Conservation (phyloP, 1,284 basidiomycete genomes). For the Rhodotorula mucilaginosa region DNA sequence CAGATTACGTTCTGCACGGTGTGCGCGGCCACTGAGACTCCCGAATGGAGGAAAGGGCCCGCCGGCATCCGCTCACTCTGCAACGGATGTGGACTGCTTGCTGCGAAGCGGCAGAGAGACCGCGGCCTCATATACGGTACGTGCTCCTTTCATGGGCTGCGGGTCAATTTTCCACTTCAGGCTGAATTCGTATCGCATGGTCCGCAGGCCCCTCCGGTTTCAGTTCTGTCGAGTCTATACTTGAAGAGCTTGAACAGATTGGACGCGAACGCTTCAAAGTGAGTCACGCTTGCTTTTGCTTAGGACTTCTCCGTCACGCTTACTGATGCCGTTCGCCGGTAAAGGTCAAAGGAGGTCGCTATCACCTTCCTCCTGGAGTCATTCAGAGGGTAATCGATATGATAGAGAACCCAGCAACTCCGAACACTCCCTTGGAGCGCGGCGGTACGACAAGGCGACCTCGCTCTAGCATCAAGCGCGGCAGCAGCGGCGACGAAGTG, state of each 20-base stretch:
- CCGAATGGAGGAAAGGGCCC: slow-evolving; percentile 37
- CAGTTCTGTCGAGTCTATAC: slow-evolving; percentile 10
- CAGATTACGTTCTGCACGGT: slow-evolving; percentile 15
- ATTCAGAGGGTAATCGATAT: slow-evolving; percentile 14
- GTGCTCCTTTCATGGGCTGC: not conserved
- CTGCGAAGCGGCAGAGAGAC: slow-evolving; percentile 23
- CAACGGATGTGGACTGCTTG: slow-evolving; percentile 30
- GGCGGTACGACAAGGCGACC: not conserved
- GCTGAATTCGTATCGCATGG: too few relatives aligned
- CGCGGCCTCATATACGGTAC: slow-evolving; percentile 4
- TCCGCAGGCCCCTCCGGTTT: not conserved
- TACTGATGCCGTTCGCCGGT: rapidly evolving
- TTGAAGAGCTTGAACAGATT: slow-evolving; percentile 19
- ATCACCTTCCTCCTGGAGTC: slow-evolving; percentile 12
- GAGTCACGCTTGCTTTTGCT: not conserved
- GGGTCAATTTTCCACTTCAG: too few relatives aligned
- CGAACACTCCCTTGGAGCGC: not conserved
- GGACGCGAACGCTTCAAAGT: slow-evolving; percentile 35
- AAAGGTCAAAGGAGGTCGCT: not conserved
- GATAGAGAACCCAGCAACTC: not conserved
- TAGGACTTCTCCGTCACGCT: not conserved
- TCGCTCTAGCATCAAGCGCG: not conserved
- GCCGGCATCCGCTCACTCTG: slow-evolving; percentile 30
- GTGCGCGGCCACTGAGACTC: slow-evolving; percentile 13
- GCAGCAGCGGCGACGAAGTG: not conserved